Evolutionary conservation across 2,329 filamentous ascomycete genomes (phyloP).

Genomic region (Chrysoporthe puriensis): DNA sequence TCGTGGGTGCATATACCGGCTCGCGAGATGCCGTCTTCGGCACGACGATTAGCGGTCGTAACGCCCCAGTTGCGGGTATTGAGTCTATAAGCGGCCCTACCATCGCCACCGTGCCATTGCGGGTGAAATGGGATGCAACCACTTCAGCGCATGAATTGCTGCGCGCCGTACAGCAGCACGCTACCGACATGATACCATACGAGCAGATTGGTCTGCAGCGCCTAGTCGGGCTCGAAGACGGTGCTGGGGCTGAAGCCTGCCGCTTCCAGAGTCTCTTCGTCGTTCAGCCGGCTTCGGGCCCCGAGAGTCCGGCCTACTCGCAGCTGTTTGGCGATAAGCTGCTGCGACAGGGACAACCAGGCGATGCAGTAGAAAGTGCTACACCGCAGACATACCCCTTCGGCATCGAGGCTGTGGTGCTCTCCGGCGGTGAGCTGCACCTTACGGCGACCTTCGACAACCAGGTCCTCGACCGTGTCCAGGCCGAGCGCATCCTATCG

Average conservation of each 20-base stretch:
- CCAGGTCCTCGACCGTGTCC: conserved; percentile 8
- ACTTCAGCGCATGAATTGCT: conserved; percentile 40
- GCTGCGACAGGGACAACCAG: no score
- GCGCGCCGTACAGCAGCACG: not conserved
- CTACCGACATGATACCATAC: conserved; percentile 54
- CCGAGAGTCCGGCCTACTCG: not conserved
- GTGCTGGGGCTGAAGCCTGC: not conserved
- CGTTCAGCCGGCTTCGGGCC: not conserved
- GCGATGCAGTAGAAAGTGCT: no score
- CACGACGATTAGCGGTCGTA: conserved; percentile 5
- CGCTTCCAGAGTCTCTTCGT: conserved; percentile 6
- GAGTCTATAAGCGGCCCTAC: conserved; percentile 33
- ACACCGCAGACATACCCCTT: no score
- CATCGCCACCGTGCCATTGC: conserved; percentile 63
- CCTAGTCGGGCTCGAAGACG: no score
- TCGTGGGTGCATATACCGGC: conserved; percentile 1
- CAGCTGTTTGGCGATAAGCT: not conserved
- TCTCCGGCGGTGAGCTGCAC: conserved; percentile 6
- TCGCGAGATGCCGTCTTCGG: conserved; percentile 12
- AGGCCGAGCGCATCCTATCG: conserved; percentile 21
- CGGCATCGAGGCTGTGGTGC: no score
- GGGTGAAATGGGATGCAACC: conserved; percentile 49
- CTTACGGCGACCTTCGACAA: conserved; percentile 17
- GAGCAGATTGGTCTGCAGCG: conserved; percentile 56
- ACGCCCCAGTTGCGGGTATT: conserved; percentile 15